These are phyloP conservation scores for Alopecurus myosuroides DNA, from an alignment of 176 grass and related monocot genomes.

Conservation along the genomic window DNA sequence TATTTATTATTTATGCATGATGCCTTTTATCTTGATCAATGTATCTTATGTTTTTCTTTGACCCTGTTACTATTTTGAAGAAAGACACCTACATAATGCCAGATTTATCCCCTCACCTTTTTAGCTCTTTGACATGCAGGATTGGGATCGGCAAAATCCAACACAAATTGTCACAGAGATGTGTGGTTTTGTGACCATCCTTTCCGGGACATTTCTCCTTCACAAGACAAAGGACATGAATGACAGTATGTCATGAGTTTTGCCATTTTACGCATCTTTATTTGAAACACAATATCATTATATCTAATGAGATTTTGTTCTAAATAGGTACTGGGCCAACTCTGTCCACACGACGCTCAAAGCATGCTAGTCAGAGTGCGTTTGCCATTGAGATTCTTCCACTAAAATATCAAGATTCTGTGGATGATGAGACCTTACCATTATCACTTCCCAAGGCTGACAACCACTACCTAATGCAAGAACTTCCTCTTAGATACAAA, in stretches of 20 bases:
- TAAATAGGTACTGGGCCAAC: constrained; percentile 35
- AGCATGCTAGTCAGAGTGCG: constrained; percentile 30
- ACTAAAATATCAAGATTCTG: constrained; percentile 42
- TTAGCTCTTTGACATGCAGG: constrained; percentile 38
- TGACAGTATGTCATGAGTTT: constrained; percentile 40
- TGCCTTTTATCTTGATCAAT: not conserved
- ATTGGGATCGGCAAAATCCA: constrained; percentile 80
- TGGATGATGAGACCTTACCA: constrained; percentile 36
- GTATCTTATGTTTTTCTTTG: not conserved
- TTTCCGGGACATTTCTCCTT: constrained; percentile 83
- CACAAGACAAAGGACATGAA: constrained; percentile 77
- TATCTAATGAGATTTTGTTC: constrained; percentile 8
- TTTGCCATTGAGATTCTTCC: constrained; percentile 47
- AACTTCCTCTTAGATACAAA: constrained; percentile 48
- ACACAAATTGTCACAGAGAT: constrained; percentile 75
- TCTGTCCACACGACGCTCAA: constrained; percentile 26
- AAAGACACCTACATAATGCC: not conserved
- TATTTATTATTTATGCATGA: constrained; percentile 22
- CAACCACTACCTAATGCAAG: constrained; percentile 34
- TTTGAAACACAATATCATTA: constrained; percentile 1
- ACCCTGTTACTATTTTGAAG: not conserved
- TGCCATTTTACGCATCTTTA: not conserved
- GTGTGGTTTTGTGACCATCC: constrained; percentile 81
- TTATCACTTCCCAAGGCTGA: constrained; percentile 43
- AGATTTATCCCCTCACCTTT: not conserved